Base-by-base conservation (phyloP, 129 eudicot species). In the Smallanthus sonchifolius region DNA sequence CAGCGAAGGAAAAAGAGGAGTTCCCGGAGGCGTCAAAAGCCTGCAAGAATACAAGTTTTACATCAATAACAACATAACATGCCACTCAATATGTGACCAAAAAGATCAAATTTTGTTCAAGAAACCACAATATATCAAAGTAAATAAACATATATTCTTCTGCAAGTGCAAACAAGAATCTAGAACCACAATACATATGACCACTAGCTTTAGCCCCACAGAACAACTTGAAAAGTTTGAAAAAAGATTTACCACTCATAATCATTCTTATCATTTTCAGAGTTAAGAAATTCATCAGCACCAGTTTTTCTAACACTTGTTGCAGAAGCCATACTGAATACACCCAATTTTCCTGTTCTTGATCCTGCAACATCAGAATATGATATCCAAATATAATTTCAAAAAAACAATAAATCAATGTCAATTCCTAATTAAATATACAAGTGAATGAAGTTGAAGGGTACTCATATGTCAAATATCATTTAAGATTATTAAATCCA, bases 11-110 rank as follows among this genome's bases (percentile, higher is more conserved):
- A 90, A 90, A 57, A 94, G 89, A 49, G 98, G 98, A 77, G 98
- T 94, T 34, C 96, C 97, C 2, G 98, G 98, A 61, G 98, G 97
- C 0, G 97, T 90, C 55, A 94, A 74, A 64, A 94, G 98, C 98
- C 98, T 94, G 97, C 79, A 86, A 80, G 68, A 6, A 67, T 20
- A 38, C 52, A 67, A 45, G 47, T 9, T 35, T 61, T 44, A 62
- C 36, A 19, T 40, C 5, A 49, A 7, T 37, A 56, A 73, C 15
- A 63, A 56, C 40, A 19, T 1, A 17, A 70, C 15, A 45, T 57
- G 10, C 10, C 13, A 19, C 80, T 44, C 10, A 4, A 32, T n/a
- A n/a, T 5, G 45, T 61, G 55, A 19, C 64, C 59, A 76, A 55
- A 56, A 67, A 67, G 51, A 40, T 10, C 36, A 11, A 13, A 32